Conservation (phyloP, 208 protist genomes). For the Porcisia hertigi region DNA sequence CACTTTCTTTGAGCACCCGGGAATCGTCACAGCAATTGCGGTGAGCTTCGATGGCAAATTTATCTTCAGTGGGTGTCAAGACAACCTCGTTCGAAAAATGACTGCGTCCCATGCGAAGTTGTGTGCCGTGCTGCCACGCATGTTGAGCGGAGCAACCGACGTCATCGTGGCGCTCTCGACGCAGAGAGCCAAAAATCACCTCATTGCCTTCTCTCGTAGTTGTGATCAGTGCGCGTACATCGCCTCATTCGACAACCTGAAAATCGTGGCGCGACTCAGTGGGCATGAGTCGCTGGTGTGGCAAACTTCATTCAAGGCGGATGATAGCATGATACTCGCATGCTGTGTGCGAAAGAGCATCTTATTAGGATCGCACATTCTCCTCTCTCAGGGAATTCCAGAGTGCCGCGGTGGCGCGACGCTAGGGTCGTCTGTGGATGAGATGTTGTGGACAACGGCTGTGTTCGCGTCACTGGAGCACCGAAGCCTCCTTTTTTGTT, state of each 20-base stretch:
- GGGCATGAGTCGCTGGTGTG: conserved; percentile 56
- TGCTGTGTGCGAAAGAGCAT: conserved; percentile 58
- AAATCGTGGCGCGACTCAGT: conserved; percentile 30
- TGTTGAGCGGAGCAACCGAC: conserved; percentile 23
- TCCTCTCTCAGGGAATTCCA: conserved; percentile 29
- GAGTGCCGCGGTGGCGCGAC: conserved; percentile 8
- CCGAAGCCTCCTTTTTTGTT: conserved; percentile 42
- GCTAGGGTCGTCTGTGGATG: neutral
- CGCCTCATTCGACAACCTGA: conserved; percentile 31
- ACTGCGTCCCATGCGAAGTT: conserved; percentile 42
- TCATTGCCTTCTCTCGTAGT: conserved; percentile 53
- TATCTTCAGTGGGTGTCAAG: conserved; percentile 69
- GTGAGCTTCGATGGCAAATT: conserved; percentile 50
- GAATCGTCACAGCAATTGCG: conserved; percentile 58
- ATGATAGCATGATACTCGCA: conserved; percentile 50
- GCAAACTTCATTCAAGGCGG: conserved; percentile 45
- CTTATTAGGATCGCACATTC: conserved; percentile 49
- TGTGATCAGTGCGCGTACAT: conserved; percentile 51
- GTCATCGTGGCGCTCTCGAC: conserved; percentile 55
- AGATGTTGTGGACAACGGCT: conserved; percentile 50
- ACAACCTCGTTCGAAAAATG: conserved; percentile 51
- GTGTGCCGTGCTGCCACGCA: conserved; percentile 21
- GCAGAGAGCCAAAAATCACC: conserved; percentile 47
- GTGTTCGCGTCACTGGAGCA: conserved; percentile 35
- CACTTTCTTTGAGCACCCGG: conserved; percentile 56